Percentiles rank a stretch among this genome's conserved stretches.
Conservation (phyloP, 192 early-diverging fungal genomes). For the Allomyces macrogynus region DNA sequence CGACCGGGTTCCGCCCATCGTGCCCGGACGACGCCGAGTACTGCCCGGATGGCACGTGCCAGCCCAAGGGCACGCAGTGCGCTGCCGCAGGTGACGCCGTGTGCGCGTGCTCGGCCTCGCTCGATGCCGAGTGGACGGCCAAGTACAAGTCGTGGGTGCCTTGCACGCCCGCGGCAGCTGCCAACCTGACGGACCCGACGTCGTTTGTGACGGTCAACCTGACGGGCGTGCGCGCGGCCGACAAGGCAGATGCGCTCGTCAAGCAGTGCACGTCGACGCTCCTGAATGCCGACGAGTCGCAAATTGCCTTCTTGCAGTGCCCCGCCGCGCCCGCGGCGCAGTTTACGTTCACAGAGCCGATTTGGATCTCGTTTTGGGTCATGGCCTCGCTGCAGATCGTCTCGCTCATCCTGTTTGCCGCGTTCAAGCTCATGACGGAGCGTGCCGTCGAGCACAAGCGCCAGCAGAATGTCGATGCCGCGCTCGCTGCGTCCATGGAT, state of each 20-base stretch:
- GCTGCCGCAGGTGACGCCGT: not conserved
- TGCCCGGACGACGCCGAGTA: not conserved
- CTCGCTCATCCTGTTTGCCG: slow-evolving; percentile 13
- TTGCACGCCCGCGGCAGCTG: not conserved
- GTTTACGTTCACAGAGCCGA: slow-evolving; percentile 27
- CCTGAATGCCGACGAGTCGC: not conserved
- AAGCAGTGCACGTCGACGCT: not conserved
- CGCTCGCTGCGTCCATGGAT: slow-evolving; percentile 2
- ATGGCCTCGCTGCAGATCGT: slow-evolving; percentile 20
- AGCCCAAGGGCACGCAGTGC: not conserved
- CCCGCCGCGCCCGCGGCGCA: slow-evolving; percentile 19
- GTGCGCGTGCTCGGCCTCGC: not conserved
- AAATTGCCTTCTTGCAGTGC: slow-evolving; percentile 12
- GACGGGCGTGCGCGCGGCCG: not conserved
- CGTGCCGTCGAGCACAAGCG: slow-evolving; percentile 6
- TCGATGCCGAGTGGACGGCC: not conserved
- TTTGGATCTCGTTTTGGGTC: slow-evolving; percentile 31
- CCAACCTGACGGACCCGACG: not conserved
- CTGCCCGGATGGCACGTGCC: not conserved
- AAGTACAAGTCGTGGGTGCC: not conserved
- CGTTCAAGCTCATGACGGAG: not conserved
- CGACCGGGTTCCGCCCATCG: not conserved
- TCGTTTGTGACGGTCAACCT: not conserved
- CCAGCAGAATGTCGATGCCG: slow-evolving; percentile 9
- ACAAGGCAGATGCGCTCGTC: not conserved